phyloP scores from a whole-genome alignment of 176 grass and related monocot genomes.

The Areca catechu region DNA sequence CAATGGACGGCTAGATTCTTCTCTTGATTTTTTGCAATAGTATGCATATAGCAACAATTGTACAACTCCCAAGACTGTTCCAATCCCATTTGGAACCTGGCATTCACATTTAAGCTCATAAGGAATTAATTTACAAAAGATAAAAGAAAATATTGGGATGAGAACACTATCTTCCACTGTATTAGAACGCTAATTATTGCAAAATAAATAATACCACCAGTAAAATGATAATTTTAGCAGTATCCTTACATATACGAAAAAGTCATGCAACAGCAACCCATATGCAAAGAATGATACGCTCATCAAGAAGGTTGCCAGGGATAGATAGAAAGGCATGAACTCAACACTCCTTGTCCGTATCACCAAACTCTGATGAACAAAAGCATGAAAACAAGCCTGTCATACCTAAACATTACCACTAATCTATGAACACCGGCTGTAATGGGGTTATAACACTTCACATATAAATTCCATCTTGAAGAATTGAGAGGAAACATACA shows the following conservation, averaged over 20 bases:
- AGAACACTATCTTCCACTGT: too few relatives aligned
- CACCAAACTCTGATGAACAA: constrained; percentile 64
- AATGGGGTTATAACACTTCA: neutral
- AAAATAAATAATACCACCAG: too few relatives aligned
- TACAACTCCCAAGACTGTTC: constrained; percentile 50
- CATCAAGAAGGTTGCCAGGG: constrained; percentile 87
- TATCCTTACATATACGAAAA: constrained; percentile 89
- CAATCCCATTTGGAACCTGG: constrained; percentile 88
- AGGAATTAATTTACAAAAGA: too few relatives aligned
- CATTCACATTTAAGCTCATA: constrained; percentile 10
- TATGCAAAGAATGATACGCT: constrained; percentile 80
- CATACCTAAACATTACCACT: too few relatives aligned
- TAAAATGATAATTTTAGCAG: neutral
- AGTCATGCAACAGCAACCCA: constrained; percentile 61
- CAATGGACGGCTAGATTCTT: constrained; percentile 36
- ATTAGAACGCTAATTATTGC: too few relatives aligned
- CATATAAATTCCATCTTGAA: neutral
- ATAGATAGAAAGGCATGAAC: constrained; percentile 96
- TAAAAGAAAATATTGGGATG: too few relatives aligned
- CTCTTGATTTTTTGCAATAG: constrained; percentile 43
- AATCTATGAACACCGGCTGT: too few relatives aligned
- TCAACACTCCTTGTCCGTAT: constrained; percentile 79
- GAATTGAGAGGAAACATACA: constrained; percentile 20
- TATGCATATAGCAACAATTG: constrained; percentile 79
- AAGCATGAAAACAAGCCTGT: neutral